These are phyloP conservation scores for Inonotus hispidus DNA, from an alignment of 1,284 basidiomycete genomes.

Conservation along the genomic window DNA sequence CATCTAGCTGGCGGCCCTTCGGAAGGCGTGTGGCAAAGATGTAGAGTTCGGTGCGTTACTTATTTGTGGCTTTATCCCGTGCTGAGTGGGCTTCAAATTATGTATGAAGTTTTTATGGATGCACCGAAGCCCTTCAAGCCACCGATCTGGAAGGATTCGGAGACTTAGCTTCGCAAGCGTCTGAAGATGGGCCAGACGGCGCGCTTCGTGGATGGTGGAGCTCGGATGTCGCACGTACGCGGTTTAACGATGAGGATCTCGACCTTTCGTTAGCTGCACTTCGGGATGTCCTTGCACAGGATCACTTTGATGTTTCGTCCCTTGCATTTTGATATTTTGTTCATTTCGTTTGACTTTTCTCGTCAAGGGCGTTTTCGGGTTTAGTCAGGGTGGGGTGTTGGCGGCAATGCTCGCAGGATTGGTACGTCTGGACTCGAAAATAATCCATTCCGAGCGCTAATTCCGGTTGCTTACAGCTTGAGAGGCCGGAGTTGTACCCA, in stretches of 20 bases:
- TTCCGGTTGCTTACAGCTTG: conserved; percentile 32
- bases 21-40: conserved; percentile 62
- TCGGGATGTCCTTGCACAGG: conserved; percentile 43
- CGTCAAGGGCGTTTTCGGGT: conserved; percentile 76
- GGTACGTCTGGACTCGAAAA: conserved; percentile 36
- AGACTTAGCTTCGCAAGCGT: conserved; percentile 33
- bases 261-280: conserved; percentile 48
- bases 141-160: conserved; percentile 54
- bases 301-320: conserved; percentile 51
- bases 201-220: conserved; percentile 81
- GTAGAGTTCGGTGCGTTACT: conserved; percentile 60
- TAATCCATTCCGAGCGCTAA: conserved; percentile 1
- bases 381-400: conserved; percentile 81
- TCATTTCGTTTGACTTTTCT: background rate
- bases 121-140: conserved; percentile 67
- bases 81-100: background rate
- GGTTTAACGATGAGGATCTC: conserved; percentile 42
- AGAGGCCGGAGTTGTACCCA: conserved; percentile 51
- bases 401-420: conserved; percentile 70
- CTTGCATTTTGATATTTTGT: background rate
- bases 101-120: conserved; percentile 68
- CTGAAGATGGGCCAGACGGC: conserved; percentile 52
- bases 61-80: background rate
- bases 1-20: conserved; percentile 57
- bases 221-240: conserved; percentile 42